A percentile compares a stretch with the other conserved stretches of the same genome.
phyloP scores from a whole-genome alignment of 306 rosid genomes.

The Cercis canadensis region DNA sequence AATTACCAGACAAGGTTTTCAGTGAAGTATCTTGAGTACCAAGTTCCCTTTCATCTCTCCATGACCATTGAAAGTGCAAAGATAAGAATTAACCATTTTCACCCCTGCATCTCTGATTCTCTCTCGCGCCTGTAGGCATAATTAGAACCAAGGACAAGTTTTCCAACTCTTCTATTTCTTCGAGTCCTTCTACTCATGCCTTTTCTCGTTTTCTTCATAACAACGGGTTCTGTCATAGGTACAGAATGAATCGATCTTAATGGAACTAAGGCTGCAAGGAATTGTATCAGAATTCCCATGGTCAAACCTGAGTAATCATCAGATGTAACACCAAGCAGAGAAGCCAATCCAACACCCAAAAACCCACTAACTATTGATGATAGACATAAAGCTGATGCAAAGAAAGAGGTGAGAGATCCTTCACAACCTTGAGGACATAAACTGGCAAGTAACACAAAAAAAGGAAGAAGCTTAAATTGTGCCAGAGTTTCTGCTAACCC shows the following conservation, averaged over 20 bases:
- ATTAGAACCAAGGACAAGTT: slow-evolving; percentile 56
- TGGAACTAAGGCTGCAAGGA: slow-evolving; percentile 72
- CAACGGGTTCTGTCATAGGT: slow-evolving; percentile 51
- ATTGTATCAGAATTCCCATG: slow-evolving; percentile 65
- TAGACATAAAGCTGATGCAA: slow-evolving; percentile 71
- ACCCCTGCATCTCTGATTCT: slow-evolving; percentile 60
- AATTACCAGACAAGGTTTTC: too few relatives aligned
- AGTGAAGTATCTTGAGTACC: slow-evolving; percentile 6
- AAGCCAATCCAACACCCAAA: slow-evolving; percentile 80
- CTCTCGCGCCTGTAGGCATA: slow-evolving; percentile 66
- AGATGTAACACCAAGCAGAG: slow-evolving; percentile 63
- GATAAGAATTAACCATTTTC: slow-evolving; percentile 24
- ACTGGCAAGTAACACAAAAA: slow-evolving; percentile 67
- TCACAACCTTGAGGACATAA: slow-evolving; percentile 84
- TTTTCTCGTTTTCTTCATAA: slow-evolving; percentile 55
- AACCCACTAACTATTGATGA: slow-evolving; percentile 79
- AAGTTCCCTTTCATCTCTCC: slow-evolving; percentile 28
- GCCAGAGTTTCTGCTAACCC: slow-evolving; percentile 79
- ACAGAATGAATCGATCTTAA: slow-evolving; percentile 55
- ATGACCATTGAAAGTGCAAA: slow-evolving; percentile 4
- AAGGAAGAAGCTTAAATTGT: slow-evolving; percentile 87
- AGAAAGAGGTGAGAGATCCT: slow-evolving; percentile 88
- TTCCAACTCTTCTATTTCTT: slow-evolving; percentile 76
- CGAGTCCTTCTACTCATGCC: slow-evolving; percentile 61
- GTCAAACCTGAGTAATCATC: slow-evolving; percentile 75